Percentiles rank a stretch among this genome's conserved stretches.
Conservation (phyloP, 176 grass and related monocot species). For the Avena sativa region DNA sequence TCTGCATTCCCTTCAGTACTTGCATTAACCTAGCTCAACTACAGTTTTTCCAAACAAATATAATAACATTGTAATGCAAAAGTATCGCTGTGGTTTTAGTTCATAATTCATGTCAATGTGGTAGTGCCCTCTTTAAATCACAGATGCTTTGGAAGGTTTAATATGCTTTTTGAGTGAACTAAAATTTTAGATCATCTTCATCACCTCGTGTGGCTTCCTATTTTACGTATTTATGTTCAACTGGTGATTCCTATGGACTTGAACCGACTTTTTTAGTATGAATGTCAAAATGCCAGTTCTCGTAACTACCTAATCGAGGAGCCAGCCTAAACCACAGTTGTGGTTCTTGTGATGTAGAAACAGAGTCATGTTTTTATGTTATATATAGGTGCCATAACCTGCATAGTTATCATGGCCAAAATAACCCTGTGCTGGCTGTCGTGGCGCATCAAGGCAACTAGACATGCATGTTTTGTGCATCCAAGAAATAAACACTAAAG, state of each 20-base stretch:
- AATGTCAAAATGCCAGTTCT: conserved; percentile 7
- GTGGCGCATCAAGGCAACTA: neutral
- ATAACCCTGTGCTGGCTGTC: neutral
- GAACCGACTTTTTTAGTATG: neutral
- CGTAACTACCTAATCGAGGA: neutral
- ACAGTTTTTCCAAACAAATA: conserved; percentile 1
- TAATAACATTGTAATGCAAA: conserved; percentile 16
- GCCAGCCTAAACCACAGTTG: conserved; percentile 22
- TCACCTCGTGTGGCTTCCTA: neutral
- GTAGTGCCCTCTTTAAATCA: conserved; percentile 13
- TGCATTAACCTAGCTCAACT: conserved; percentile 18
- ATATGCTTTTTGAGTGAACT: neutral
- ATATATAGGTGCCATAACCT: conserved; percentile 1
- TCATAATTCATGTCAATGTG: neutral
- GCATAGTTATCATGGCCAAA: conserved; percentile 6
- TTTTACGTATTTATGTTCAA: neutral
- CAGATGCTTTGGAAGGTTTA: neutral
- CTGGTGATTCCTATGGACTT: conserved; percentile 26
- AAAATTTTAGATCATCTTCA: conserved; percentile 21
- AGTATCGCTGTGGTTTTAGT: neutral
- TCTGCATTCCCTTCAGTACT: neutral
- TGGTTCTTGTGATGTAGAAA: neutral
- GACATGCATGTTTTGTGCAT: conserved; percentile 14
- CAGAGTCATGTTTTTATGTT: neutral
- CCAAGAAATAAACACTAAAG: neutral